Evolutionary conservation across 176 grass and related monocot species (phyloP).

Genomic region (Aegilops bicornis): DNA sequence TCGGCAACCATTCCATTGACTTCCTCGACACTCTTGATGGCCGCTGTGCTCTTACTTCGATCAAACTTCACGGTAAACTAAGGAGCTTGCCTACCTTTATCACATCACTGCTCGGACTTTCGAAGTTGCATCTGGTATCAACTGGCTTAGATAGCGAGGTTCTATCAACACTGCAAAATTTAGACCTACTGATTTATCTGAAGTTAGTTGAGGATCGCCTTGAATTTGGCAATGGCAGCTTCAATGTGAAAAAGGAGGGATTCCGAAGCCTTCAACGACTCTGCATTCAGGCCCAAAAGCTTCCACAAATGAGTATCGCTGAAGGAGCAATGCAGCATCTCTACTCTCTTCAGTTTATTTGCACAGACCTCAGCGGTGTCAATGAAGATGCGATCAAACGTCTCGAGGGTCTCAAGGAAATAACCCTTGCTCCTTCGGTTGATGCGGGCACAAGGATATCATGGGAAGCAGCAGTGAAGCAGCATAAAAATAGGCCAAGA

Average conservation of each 20-base stretch:
- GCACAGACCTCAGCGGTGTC: neutral
- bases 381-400: neutral
- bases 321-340: neutral
- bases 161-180: neutral
- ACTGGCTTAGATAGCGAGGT: neutral
- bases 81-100: neutral
- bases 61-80: neutral
- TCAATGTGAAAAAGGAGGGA: neutral
- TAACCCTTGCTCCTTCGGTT: neutral
- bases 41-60: neutral
- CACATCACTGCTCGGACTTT: neutral
- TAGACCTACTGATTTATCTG: neutral
- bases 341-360: neutral
- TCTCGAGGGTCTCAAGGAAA: neutral
- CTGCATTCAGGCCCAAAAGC: neutral
- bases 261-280: neutral
- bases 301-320: neutral
- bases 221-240: neutral
- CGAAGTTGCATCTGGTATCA: neutral
- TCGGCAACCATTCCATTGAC: neutral
- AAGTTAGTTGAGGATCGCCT: neutral
- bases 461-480: neutral
- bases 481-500: neutral
- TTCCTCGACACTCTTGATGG: neutral
- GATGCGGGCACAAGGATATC: neutral